These are phyloP conservation scores for Conidiobolus incongruus DNA, from an alignment of 371 early-diverging fungal species.

Conservation along the genomic window DNA sequence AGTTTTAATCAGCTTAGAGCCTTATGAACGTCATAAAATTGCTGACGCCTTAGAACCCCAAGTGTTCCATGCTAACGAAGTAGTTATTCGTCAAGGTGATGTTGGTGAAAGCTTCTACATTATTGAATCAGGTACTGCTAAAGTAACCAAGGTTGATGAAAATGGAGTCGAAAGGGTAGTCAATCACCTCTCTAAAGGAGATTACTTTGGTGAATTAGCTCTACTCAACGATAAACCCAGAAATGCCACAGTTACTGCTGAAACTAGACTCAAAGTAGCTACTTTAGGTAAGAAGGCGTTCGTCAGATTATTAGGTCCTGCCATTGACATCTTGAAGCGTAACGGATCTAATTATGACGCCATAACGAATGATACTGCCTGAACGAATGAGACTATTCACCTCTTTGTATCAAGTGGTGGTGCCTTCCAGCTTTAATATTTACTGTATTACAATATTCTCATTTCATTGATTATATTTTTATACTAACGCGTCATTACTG, in stretches of 20 bases:
- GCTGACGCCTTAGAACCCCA: conserved; percentile 59
- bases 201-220: conserved; percentile 87
- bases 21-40: conserved; percentile 53
- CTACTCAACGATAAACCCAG: conserved; percentile 66
- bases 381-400: no score
- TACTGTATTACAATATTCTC: no score
- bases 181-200: conserved; percentile 39
- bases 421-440: no score
- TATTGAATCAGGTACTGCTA: conserved; percentile 73
- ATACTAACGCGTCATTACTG: no score
- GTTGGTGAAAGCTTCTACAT: conserved; percentile 44
- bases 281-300: conserved; percentile 70
- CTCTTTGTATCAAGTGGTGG: no score
- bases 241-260: conserved; percentile 60
- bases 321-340: conserved; percentile 63
- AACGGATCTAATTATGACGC: conserved; percentile 46
- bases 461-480: no score
- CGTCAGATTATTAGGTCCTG: conserved; percentile 69
- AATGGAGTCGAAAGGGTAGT: conserved; percentile 54
- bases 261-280: conserved; percentile 61
- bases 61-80: conserved; percentile 33
- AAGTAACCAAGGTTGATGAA: conserved; percentile 42
- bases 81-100: conserved; percentile 48
- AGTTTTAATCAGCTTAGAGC: conserved; percentile 31
- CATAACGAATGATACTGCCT: background rate